Evolutionary conservation across 495 filamentous ascomycete genomes (phyloP).

Genomic region (Parathielavia hyrcaniae): DNA sequence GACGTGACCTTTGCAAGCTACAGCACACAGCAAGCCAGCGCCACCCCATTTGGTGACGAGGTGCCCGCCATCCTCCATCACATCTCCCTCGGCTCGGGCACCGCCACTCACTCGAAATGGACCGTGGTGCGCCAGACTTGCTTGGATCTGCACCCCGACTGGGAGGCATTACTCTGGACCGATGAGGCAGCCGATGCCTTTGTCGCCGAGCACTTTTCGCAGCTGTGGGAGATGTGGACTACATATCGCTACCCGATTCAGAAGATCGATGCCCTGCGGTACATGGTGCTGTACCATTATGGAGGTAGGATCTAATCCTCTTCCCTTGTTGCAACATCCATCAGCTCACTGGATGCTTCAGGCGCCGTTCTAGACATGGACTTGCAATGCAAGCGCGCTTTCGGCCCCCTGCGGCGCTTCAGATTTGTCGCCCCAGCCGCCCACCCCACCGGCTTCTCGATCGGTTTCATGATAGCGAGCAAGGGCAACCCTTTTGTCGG

Average conservation of each 20-base stretch:
- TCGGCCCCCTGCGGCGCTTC: conserved; percentile 39
- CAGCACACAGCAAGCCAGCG: conserved; percentile 26
- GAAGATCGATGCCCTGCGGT: conserved; percentile 34
- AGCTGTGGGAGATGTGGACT: conserved; percentile 26
- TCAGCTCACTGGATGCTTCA: background rate
- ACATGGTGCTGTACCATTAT: conserved; percentile 36
- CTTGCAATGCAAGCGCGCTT: conserved; percentile 36
- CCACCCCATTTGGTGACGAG: conserved; percentile 28
- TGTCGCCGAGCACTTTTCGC: conserved; percentile 30
- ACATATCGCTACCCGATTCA: conserved; percentile 34
- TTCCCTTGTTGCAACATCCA: background rate
- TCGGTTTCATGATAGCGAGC: conserved; percentile 42
- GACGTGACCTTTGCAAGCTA: conserved; percentile 40
- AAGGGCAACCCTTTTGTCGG: conserved; percentile 32
- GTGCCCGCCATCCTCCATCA: conserved; percentile 39
- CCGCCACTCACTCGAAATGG: conserved; percentile 28
- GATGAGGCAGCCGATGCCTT: conserved; percentile 31
- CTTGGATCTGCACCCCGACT: conserved; percentile 35
- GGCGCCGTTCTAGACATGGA: conserved; percentile 41
- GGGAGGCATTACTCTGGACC: conserved; percentile 36
- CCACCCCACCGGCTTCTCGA: conserved; percentile 37
- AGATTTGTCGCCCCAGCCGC: conserved; percentile 39
- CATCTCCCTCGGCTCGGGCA: conserved; percentile 31
- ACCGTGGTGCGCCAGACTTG: conserved; percentile 32
- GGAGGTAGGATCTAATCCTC: conserved; percentile 20